Evolutionary conservation across 148 eudicot species (phyloP), one percentile per base, ranked within the genome.

Genomic region (Rhododendron ovatum): DNA sequence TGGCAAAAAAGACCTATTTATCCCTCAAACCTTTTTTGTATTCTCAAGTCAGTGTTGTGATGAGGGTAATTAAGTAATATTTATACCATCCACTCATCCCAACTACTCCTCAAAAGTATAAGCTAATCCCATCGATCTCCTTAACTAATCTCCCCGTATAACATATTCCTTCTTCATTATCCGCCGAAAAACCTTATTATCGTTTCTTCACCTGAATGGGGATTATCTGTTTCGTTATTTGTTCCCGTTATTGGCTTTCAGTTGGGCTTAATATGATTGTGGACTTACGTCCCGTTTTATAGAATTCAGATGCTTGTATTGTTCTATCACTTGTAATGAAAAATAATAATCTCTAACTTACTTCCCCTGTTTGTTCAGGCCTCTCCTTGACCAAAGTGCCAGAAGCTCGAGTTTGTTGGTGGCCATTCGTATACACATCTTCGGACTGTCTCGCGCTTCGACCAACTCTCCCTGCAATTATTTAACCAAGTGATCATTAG

Each of bases 381-480:
- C 28, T 63, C 69, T 1, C 69, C 11, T 4, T 2, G 24, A 61
- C 11, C 8, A 28, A 22, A 61, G 69, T 24, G 3, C 28, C 28
- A 61, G 6, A 7, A 61, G 28, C 26, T 0, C n/a, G n/a, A 24
- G 69, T 61, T 24, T 24, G 69, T 22, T 61, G 69, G 24, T 14
- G 18, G 18, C 69, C 28, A 8, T 61, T 63, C 10, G 26, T 22
- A 8, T 7, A 63, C 0, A 24, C n/a, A n/a, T 63, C 71, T 55
- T 90, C 92, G 10, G 80, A 85, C 47, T 90, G 90, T 47, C 85
- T 85, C 35, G 90, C 84, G 61, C 5, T 55, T 17, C 61, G 61
- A 18, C 61, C 61, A 55, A 55, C 75, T 83, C 86, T n/a, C 71
- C 30, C 71, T 63, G 71, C 71, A 63, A 63, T 63, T 63, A 63